Evolutionary conservation across 495 filamentous ascomycete genomes (phyloP).

Genomic region (Bombardia bombarda): DNA sequence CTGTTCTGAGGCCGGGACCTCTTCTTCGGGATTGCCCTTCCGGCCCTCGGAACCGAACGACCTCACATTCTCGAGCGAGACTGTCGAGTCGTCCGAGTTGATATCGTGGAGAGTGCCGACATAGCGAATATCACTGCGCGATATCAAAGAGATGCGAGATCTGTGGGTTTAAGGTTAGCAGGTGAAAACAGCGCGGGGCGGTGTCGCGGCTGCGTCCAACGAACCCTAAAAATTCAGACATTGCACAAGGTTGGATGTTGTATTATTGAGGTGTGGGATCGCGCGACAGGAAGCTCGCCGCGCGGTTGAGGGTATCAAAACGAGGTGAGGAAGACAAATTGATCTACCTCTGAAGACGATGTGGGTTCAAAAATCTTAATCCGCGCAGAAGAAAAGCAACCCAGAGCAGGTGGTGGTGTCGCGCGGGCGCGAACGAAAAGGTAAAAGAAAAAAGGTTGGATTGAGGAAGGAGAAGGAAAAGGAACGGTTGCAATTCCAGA

Average conservation of each 20-base stretch:
- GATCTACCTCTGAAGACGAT: slow-evolving; percentile 5
- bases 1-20: slow-evolving; percentile 70
- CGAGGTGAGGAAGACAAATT: neutral
- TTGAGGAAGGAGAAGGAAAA: neutral
- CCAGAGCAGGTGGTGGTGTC: neutral
- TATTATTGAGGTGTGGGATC: too few species aligned
- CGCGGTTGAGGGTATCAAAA: slow-evolving; percentile 1
- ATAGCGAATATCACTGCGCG: slow-evolving; percentile 93
- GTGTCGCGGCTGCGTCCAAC: slow-evolving; percentile 11
- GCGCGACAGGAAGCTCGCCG: neutral
- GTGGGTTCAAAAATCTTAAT: too few species aligned
- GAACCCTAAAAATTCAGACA: slow-evolving; percentile 48
- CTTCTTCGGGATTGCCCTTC: slow-evolving; percentile 63
- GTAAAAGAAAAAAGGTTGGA: neutral
- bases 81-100: slow-evolving; percentile 92
- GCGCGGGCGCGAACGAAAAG: neutral
- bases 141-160: slow-evolving; percentile 81
- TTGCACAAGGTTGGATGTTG: slow-evolving; percentile 8
- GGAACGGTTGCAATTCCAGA: slow-evolving; percentile 1
- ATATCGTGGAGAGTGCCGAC: slow-evolving; percentile 93
- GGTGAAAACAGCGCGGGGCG: neutral
- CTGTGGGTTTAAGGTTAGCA: slow-evolving; percentile 34
- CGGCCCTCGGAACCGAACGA: slow-evolving; percentile 93
- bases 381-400: neutral
- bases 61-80: slow-evolving; percentile 89